These are phyloP conservation scores for Neonothopanus nambi DNA, from an alignment of 1,284 basidiomycete species.

Conservation along the genomic window DNA sequence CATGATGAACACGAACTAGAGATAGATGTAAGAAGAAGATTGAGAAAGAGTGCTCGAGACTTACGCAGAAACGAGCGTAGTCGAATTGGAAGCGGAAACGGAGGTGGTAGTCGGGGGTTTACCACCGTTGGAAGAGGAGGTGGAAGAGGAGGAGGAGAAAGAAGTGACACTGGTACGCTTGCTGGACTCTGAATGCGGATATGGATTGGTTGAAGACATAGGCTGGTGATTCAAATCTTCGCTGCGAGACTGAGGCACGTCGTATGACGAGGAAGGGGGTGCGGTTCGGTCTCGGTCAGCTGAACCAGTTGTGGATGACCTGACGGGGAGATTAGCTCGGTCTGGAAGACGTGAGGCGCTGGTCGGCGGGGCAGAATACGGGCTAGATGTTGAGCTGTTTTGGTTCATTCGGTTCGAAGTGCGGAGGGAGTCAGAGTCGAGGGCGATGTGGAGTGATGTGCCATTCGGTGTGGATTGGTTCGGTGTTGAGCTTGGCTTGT, in stretches of 20 bases:
- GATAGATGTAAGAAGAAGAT: slow-evolving; percentile 21
- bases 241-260: slow-evolving; percentile 51
- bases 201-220: too few species aligned
- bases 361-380: slow-evolving; percentile 11
- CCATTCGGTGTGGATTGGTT: background rate
- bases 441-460: slow-evolving; percentile 5
- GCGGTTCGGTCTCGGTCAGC: slow-evolving; percentile 6
- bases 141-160: slow-evolving; percentile 49
- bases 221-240: slow-evolving; percentile 66
- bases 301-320: slow-evolving; percentile 13
- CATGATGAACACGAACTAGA: slow-evolving; percentile 70
- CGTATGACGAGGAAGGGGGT: background rate
- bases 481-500: background rate
- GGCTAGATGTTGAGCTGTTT: slow-evolving; percentile 4
- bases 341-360: slow-evolving; percentile 11
- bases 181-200: too few species aligned
- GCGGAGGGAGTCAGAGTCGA: slow-evolving; percentile 7
- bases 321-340: slow-evolving; percentile 3
- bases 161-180: slow-evolving; percentile 49
- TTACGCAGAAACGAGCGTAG: slow-evolving; percentile 46
- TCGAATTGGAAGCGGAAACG: slow-evolving; percentile 41
- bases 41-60: slow-evolving; percentile 23
- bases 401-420: background rate
- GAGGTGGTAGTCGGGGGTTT: slow-evolving; percentile 48
- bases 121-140: slow-evolving; percentile 44